These are phyloP conservation scores for Gossypium davidsonii DNA, from an alignment of 441 rosid genomes.

Conservation along the genomic window DNA sequence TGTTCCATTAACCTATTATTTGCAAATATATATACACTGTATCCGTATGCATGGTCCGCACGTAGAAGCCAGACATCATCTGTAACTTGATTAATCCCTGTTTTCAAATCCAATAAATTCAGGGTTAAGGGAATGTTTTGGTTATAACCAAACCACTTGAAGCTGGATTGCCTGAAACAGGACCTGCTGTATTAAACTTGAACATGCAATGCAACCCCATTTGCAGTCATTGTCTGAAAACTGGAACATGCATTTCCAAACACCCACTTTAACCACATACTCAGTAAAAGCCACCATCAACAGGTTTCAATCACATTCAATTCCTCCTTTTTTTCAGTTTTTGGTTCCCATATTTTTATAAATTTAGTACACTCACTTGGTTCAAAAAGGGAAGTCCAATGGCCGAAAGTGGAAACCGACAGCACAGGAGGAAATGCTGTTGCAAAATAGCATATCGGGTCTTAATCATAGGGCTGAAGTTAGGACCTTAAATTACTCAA, in stretches of 20 bases:
- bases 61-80: neutral
- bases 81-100: neutral
- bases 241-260: neutral
- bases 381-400: neutral
- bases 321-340: neutral
- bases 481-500: neutral
- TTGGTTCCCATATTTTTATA: neutral
- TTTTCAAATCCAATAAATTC: neutral
- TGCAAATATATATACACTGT: too few species aligned
- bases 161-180: neutral
- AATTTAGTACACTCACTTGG: neutral
- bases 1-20: neutral
- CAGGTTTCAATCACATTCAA: neutral
- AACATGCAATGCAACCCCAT: neutral
- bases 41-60: conserved; percentile 12
- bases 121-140: neutral
- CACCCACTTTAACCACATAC: neutral
- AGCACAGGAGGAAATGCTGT: neutral
- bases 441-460: neutral
- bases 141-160: neutral
- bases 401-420: neutral
- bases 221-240: neutral
- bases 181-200: neutral
- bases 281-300: neutral
- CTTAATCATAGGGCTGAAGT: neutral